Base-by-base conservation (phyloP, 2,329 filamentous ascomycete genomes). In the Microdochium nivale region DNA sequence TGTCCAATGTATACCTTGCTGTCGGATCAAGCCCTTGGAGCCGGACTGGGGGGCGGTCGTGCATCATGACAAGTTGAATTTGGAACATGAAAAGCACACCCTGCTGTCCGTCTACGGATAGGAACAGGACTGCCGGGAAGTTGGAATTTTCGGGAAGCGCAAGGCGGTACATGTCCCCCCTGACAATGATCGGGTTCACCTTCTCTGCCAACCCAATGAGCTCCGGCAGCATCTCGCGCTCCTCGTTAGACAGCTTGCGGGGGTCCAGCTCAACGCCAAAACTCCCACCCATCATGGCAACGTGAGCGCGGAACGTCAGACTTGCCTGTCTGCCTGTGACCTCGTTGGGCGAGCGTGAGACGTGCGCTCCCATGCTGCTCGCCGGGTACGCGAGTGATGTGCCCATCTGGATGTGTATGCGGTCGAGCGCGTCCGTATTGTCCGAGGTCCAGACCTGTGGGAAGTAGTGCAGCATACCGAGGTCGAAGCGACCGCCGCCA, bases 271-370 rank as follows among this genome's bases (percentile, higher is more conserved):
- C 82, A 10, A 86, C 73, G 0, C 83, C 83, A 56, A 85, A 86
- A 0, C 79, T 83, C 27, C 82, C 82, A 51, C 83, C 83, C 82
- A 85, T 85, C 70, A 84, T 80, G 3, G 83, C 82, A 0, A 86
- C 82, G 51, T 84, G 81, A 0, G 78, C 80, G 32, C 83, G 79
- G 67, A 86, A 85, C 1, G 65, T 63, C 13, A 86, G 71, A 0
- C 81, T 75, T 1, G 77, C 76, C 1, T 72, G 77, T 19, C 82
- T 78, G 0, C 69, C 64, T 0, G 80, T 83, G 27, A 79, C 65
- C 0, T 76, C 73, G 55, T 85, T 86, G 1, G 82, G 82, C 0
- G 83, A 74, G 0, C 75, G 75, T 9, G 79, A 82, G 27, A 86
- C 69, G 60, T 86, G 83, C n/a, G 81, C 83, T 1, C 79, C 81